A percentile compares a stretch with the other conserved stretches of the same genome.
Conservation (phyloP, 768 basidiomycete species). For the Leccinum sublutescens region DNA sequence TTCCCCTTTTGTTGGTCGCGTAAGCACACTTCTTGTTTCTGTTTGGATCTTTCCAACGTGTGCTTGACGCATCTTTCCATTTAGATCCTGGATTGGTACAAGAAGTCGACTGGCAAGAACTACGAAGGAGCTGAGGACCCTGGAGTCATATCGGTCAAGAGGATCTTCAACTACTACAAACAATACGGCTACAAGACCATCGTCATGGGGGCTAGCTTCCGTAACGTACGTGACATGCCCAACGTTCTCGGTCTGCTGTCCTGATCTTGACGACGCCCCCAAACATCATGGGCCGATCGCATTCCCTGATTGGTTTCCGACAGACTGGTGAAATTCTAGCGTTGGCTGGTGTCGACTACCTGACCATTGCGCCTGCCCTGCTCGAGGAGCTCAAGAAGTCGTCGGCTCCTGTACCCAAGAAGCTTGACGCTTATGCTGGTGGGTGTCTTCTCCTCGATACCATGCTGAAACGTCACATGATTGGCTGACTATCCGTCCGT, state of each 20-base stretch:
- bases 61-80: neutral
- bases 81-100: slow-evolving; percentile 99
- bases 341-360: slow-evolving; percentile 95
- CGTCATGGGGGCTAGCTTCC: slow-evolving; percentile 99
- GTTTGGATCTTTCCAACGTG: slow-evolving; percentile 14
- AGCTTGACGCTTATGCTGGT: slow-evolving; percentile 68
- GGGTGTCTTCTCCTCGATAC: slow-evolving; percentile 24
- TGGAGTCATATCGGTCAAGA: slow-evolving; percentile 92
- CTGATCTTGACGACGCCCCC: slow-evolving; percentile 1
- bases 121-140: slow-evolving; percentile 94
- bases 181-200: slow-evolving; percentile 98
- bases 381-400: slow-evolving; percentile 92
- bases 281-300: slow-evolving; percentile 6
- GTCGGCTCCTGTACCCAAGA: slow-evolving; percentile 75
- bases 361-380: slow-evolving; percentile 89
- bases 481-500: slow-evolving; percentile 9
- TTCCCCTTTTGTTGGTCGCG: slow-evolving; percentile 98
- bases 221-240: slow-evolving; percentile 64
- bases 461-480: neutral
- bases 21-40: slow-evolving; percentile 39
- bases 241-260: neutral
- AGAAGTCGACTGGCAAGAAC: slow-evolving; percentile 82
- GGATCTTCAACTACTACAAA: slow-evolving; percentile 99
- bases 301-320: slow-evolving; percentile 7
- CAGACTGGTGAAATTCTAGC: slow-evolving; percentile 90